phyloP scores from a whole-genome alignment of 345 rosid species.

The Brassica juncea region DNA sequence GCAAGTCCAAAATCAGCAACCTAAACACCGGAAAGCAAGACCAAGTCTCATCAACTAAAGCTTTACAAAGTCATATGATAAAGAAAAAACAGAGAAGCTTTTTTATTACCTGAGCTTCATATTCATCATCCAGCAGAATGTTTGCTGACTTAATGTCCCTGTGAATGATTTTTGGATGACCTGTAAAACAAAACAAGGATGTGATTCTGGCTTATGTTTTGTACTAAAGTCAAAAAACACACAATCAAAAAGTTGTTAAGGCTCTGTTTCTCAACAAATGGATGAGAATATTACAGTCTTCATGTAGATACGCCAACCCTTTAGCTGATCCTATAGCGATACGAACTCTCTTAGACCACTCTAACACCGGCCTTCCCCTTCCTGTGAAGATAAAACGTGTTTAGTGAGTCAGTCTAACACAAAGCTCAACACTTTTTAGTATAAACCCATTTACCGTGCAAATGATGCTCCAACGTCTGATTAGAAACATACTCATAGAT shows the following conservation, averaged over 20 bases:
- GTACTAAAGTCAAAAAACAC: neutral
- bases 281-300: constrained; percentile 64
- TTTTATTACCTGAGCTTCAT: constrained; percentile 73
- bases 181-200: constrained; percentile 40
- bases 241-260: neutral
- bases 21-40: constrained; percentile 36
- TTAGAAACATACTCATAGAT: constrained; percentile 52
- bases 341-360: constrained; percentile 79
- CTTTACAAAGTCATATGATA: neutral
- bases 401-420: constrained; percentile 6
- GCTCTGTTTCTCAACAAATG: neutral
- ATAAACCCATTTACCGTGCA: constrained; percentile 57
- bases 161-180: constrained; percentile 79
- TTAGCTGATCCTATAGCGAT: constrained; percentile 91
- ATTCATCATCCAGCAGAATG: constrained; percentile 73
- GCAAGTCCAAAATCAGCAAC: constrained; percentile 99
- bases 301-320: constrained; percentile 97
- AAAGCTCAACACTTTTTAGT: neutral
- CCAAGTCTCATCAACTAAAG: neutral
- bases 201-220: neutral
- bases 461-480: constrained; percentile 83
- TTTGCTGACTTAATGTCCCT: constrained; percentile 54
- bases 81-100: neutral
- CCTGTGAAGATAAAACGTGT: constrained; percentile 35
- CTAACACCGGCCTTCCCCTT: constrained; percentile 55